Conservation (phyloP, 768 basidiomycete species). For the Russula emetica region DNA sequence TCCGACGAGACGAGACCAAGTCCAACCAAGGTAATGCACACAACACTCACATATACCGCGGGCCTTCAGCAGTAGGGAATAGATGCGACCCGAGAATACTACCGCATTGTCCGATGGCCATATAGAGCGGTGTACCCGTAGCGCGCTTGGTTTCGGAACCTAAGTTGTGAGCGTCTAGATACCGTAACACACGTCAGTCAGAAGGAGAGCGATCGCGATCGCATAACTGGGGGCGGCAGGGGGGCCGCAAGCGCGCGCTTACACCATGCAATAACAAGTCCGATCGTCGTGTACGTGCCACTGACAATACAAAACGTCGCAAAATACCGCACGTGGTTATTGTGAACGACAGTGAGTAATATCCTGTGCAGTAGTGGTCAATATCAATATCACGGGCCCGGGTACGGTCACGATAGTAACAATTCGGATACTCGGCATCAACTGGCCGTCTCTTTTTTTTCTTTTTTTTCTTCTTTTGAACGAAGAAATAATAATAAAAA, state of each 20-base stretch:
- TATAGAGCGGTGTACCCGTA: conserved; percentile 71
- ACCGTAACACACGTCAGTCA: conserved; percentile 7
- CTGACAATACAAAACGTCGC: conserved; percentile 73
- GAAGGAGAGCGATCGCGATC: background rate
- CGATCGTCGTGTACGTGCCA: conserved; percentile 74
- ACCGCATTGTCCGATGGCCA: conserved; percentile 76
- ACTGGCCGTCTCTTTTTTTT: no score
- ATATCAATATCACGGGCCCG: background rate
- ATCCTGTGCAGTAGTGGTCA: conserved; percentile 37
- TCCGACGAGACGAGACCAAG: no score
- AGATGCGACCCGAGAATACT: conserved; percentile 73
- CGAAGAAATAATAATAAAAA: no score
- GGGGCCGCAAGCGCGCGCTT: conserved; percentile 31
- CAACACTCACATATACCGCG: conserved; percentile 52
- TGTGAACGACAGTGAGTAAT: conserved; percentile 49
- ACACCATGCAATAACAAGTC: conserved; percentile 76
- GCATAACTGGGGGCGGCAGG: background rate
- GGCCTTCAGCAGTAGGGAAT: conserved; percentile 60
- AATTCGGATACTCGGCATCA: conserved; percentile 1
- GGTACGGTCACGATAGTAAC: no score
- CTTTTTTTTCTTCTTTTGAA: no score
- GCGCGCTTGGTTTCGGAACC: conserved; percentile 77
- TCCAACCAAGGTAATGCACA: background rate
- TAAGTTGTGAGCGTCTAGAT: conserved; percentile 64
- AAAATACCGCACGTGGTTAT: conserved; percentile 67